These are phyloP conservation scores for Maudiozyma serrabonitensis DNA, from an alignment of 805 yeast genomes.

Conservation along the genomic window DNA sequence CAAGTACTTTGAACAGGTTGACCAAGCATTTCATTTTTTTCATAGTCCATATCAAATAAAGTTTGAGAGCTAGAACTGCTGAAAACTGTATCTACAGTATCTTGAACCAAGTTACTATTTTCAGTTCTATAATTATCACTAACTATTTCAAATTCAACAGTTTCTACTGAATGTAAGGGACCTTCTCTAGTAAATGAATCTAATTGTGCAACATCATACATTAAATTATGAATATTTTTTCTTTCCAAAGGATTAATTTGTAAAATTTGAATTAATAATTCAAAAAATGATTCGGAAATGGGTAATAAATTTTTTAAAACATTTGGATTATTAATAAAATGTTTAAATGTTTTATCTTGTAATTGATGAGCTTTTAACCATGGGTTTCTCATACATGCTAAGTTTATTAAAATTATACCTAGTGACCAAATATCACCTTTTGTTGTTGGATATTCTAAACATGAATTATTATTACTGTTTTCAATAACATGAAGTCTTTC, in stretches of 20 bases:
- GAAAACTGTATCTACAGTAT: neutral
- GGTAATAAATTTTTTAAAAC: slow-evolving; percentile 64
- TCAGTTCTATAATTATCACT: neutral
- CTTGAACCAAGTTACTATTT: neutral
- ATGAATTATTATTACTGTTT: neutral
- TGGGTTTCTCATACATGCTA: slow-evolving; percentile 78
- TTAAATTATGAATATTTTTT: slow-evolving; percentile 15
- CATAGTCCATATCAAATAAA: neutral
- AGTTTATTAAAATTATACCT: slow-evolving; percentile 69
- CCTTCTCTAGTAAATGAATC: slow-evolving; percentile 22
- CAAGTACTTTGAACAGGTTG: neutral
- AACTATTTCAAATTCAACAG: neutral
- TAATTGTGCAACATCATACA: slow-evolving; percentile 17
- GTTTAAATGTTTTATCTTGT: slow-evolving; percentile 55
- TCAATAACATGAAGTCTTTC: slow-evolving; percentile 37
- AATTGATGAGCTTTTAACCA: slow-evolving; percentile 71
- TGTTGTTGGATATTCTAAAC: slow-evolving; percentile 42
- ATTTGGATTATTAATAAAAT: slow-evolving; percentile 45
- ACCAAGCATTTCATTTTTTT: neutral
- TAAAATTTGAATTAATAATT: slow-evolving; percentile 34
- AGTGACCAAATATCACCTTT: slow-evolving; percentile 85
- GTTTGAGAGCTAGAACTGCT: neutral
- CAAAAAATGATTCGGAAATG: slow-evolving; percentile 51
- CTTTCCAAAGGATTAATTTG: slow-evolving; percentile 29
- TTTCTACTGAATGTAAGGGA: slow-evolving; percentile 19